Percentiles rank a stretch among this genome's conserved stretches.
Evolutionary conservation across 495 filamentous ascomycete genomes (phyloP).

Genomic region (Hyaloscypha variabilis): DNA sequence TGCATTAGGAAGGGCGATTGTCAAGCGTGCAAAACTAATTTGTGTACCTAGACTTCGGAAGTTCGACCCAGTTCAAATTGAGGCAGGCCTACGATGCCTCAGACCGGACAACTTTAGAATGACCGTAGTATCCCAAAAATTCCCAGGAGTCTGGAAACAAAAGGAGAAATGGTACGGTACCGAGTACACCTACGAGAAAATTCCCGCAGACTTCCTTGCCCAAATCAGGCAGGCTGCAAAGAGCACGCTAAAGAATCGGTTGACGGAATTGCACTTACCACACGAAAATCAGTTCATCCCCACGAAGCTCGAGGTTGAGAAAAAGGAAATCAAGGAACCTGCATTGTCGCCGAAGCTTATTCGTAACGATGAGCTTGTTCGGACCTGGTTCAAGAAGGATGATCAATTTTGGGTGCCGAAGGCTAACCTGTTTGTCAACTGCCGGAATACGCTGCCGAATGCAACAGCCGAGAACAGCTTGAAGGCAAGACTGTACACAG

Average conservation of each 20-base stretch:
- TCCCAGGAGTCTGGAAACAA: slow-evolving; percentile 80
- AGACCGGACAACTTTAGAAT: slow-evolving; percentile 89
- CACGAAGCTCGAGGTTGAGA: slow-evolving; percentile 90
- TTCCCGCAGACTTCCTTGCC: slow-evolving; percentile 73
- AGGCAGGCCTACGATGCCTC: slow-evolving; percentile 72
- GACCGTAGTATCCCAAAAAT: slow-evolving; percentile 77
- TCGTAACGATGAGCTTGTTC: slow-evolving; percentile 78
- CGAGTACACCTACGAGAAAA: slow-evolving; percentile 83
- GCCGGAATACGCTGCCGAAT: slow-evolving; percentile 77
- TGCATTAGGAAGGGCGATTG: background rate
- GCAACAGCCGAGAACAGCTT: slow-evolving; percentile 77
- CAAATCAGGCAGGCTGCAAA: slow-evolving; percentile 66
- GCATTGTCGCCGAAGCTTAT: slow-evolving; percentile 79
- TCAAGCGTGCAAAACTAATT: slow-evolving; percentile 31
- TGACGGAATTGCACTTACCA: slow-evolving; percentile 78
- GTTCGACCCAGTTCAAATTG: slow-evolving; percentile 77
- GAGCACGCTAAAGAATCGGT: slow-evolving; percentile 57
- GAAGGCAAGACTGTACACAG: slow-evolving; percentile 80
- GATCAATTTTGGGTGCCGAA: slow-evolving; percentile 99
- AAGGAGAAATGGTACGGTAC: slow-evolving; percentile 99
- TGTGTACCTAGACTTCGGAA: slow-evolving; percentile 55
- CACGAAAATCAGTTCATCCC: slow-evolving; percentile 97
- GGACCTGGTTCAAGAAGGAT: slow-evolving; percentile 99
- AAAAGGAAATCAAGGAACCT: slow-evolving; percentile 80
- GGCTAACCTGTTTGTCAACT: slow-evolving; percentile 77